These are phyloP conservation scores for Hypoxylon fragiforme DNA, from an alignment of 495 filamentous ascomycete genomes.

Conservation along the genomic window DNA sequence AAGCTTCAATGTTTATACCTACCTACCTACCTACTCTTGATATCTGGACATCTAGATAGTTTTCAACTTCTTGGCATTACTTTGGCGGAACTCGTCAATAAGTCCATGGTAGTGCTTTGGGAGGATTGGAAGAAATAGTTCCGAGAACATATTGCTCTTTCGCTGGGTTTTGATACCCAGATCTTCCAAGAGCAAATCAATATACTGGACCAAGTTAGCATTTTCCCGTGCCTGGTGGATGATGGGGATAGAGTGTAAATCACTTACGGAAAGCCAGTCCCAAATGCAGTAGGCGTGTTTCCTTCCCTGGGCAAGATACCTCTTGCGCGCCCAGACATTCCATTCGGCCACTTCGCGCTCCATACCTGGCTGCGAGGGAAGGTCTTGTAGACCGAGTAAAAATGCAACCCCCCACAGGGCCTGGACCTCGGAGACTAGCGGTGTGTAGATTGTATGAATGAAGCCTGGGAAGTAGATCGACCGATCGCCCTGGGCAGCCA, in stretches of 20 bases:
- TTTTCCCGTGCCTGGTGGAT: neutral
- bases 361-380: constrained; percentile 34
- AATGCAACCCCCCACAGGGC: constrained; percentile 35
- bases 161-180: constrained; percentile 24
- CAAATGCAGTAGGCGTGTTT: constrained; percentile 37
- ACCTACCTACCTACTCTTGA: neutral
- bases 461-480: constrained; percentile 39
- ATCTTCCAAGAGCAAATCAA: constrained; percentile 26
- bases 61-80: neutral
- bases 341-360: constrained; percentile 38
- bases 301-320: constrained; percentile 35
- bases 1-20: neutral
- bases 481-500: constrained; percentile 30
- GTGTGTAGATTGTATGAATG: constrained; percentile 39
- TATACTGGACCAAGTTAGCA: constrained; percentile 14
- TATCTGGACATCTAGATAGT: neutral
- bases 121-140: constrained; percentile 21
- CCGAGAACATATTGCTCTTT: constrained; percentile 24
- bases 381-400: constrained; percentile 33
- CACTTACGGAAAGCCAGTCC: constrained; percentile 34
- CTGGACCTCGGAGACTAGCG: constrained; percentile 36
- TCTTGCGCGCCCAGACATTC: constrained; percentile 43
- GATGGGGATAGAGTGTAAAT: neutral
- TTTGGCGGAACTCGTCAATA: constrained; percentile 24
- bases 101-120: constrained; percentile 31